These are phyloP conservation scores for Lachancea dasiensis DNA, from an alignment of 805 yeast genomes.

Conservation along the genomic window DNA sequence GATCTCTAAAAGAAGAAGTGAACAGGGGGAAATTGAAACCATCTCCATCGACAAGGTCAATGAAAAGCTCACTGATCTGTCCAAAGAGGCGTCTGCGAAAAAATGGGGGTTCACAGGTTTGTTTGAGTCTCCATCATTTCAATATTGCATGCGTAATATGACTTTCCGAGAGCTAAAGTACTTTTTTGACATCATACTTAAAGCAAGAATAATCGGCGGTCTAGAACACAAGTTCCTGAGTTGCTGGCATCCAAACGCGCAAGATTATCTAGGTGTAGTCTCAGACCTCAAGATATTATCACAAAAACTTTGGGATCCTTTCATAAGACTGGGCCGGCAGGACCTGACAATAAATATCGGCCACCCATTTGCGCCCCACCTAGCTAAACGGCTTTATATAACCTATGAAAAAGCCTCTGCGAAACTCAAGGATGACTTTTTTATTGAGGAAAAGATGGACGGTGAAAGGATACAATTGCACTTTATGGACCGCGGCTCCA, in stretches of 20 bases:
- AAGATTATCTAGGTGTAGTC: conserved; percentile 56
- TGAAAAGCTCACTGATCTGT: conserved; percentile 39
- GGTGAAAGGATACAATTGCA: conserved; percentile 88
- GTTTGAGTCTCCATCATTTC: conserved; percentile 35
- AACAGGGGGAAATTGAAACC: conserved; percentile 33
- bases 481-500: conserved; percentile 41
- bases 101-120: conserved; percentile 19
- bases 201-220: conserved; percentile 51
- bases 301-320: conserved; percentile 48
- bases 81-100: conserved; percentile 23
- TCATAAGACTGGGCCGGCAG: conserved; percentile 36
- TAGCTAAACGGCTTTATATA: conserved; percentile 51
- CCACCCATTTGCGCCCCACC: conserved; percentile 63
- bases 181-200: conserved; percentile 61
- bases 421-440: conserved; percentile 44
- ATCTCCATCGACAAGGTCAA: conserved; percentile 48
- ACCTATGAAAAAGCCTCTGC: conserved; percentile 47
- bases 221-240: conserved; percentile 53
- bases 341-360: conserved; percentile 34
- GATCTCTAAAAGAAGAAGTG: conserved; percentile 41
- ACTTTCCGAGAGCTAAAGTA: conserved; percentile 59
- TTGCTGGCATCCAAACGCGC: conserved; percentile 77
- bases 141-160: conserved; percentile 47
- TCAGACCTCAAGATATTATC: conserved; percentile 58
- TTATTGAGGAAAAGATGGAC: conserved; percentile 86